Evolutionary conservation across 306 rosid species (phyloP), one percentile per base, ranked within the genome.

Genomic region (Styphnolobium japonicum): DNA sequence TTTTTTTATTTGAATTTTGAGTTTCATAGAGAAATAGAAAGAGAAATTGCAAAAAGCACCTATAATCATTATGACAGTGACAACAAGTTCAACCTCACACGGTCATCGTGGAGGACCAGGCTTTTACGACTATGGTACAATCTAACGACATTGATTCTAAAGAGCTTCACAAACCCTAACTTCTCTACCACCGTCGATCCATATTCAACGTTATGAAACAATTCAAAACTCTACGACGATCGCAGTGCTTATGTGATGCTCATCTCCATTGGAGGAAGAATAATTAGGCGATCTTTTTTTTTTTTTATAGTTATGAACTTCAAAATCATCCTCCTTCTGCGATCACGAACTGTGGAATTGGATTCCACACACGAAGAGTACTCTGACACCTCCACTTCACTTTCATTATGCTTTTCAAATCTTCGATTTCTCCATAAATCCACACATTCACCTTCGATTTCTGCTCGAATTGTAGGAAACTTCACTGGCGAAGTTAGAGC

Each of bases 281-380:
- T 9, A 52, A 27, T 12, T 37, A 5, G 48, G 63, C 71, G 80
- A n/a, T n/a, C n/a, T n/a, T n/a, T n/a, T n/a, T n/a, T n/a, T n/a
- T n/a, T n/a, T n/a, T n/a, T n/a, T n/a, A n/a, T n/a, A n/a, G n/a
- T n/a, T n/a, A n/a, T 67, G 22, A 60, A 73, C 82, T 91, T 92
- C 58, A 79, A 78, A 75, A 84, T 88, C 67, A 84, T 66, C 61
- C 60, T 89, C 23, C 84, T 84, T 43, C 65, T 82, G 21, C 74
- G 75, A 8, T 62, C 79, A 52, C 29, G 80, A 61, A 79, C 82
- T 42, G 89, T 86, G 21, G 87, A 87, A 77, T 64, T 91, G 2
- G 99, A 95, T 60, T 92, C 97, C 79, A 93, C 99, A 12, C 98
- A 95, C 46, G 99, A 92, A 53, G 87, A 80, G n/a, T n/a, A n/a